Evolutionary conservation across 495 filamentous ascomycete species (phyloP).

Genomic region (Geopyxis carbonaria): DNA sequence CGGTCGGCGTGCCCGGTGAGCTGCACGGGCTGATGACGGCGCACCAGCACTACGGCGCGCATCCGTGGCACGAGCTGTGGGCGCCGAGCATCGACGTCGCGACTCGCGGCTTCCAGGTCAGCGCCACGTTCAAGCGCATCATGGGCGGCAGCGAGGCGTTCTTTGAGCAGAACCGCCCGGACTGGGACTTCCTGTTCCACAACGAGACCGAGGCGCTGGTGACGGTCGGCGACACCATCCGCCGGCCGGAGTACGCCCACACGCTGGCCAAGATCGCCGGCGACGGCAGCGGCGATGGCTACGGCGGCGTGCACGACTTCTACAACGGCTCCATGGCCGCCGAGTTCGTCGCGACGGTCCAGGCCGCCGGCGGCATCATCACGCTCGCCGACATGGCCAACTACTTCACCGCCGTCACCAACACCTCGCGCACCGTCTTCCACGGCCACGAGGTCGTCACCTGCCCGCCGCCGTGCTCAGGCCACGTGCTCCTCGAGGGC

Average conservation of each 20-base stretch:
- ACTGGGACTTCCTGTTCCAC: constrained; percentile 19
- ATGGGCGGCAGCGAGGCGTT: constrained; percentile 13
- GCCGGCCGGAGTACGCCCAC: constrained; percentile 11
- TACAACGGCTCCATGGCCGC: constrained; percentile 22
- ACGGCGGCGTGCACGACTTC: constrained; percentile 16
- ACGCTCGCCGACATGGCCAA: constrained; percentile 15
- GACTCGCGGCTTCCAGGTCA: constrained; percentile 15
- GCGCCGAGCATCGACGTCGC: constrained; percentile 15
- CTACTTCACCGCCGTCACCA: constrained; percentile 18
- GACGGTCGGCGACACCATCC: constrained; percentile 16
- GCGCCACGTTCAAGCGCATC: constrained; percentile 8
- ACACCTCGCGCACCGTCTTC: constrained; percentile 14
- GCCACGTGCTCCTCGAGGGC: constrained; percentile 20
- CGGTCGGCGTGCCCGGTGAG: constrained; percentile 21
- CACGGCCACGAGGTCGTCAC: constrained; percentile 18
- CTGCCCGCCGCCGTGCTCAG: constrained; percentile 22
- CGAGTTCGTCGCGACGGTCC: constrained; percentile 6
- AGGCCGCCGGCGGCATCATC: constrained; percentile 15
- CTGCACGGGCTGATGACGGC: constrained; percentile 20
- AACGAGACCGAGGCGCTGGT: constrained; percentile 13
- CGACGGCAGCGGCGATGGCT: constrained; percentile 7
- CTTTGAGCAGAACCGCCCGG: constrained; percentile 11
- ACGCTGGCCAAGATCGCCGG: constrained; percentile 17
- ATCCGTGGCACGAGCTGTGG: constrained; percentile 23
- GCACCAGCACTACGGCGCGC: constrained; percentile 15